Percentiles rank a stretch among this genome's conserved stretches.
Conservation (phyloP, 2,329 filamentous ascomycete genomes). For the Pseudogymnoascus sp. region DNA sequence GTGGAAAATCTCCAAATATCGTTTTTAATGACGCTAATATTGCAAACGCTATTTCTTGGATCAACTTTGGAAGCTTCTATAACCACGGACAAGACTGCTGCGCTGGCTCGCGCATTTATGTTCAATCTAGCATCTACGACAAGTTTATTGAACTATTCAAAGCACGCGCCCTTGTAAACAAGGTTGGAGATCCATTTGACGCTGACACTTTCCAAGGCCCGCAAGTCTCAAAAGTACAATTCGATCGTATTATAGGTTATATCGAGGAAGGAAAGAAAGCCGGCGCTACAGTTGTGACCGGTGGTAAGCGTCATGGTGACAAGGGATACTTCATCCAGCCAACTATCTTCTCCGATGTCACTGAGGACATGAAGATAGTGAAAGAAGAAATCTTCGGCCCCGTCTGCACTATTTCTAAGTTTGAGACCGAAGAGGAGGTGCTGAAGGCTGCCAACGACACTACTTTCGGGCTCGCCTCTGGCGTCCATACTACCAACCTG, state of each 20-base stretch:
- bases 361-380: conserved; percentile 66
- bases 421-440: conserved; percentile 61
- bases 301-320: conserved; percentile 58
- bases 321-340: conserved; percentile 68
- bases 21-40: conserved; percentile 56
- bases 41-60: conserved; percentile 56
- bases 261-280: conserved; percentile 59
- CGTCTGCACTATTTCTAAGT: conserved; percentile 64
- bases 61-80: conserved; percentile 43
- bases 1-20: conserved; percentile 57
- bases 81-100: conserved; percentile 42
- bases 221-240: conserved; percentile 63
- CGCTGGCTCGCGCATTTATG: conserved; percentile 61
- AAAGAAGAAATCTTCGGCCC: conserved; percentile 71
- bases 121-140: conserved; percentile 64
- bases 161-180: conserved; percentile 54
- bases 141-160: conserved; percentile 62
- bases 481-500: conserved; percentile 60
- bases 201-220: conserved; percentile 63
- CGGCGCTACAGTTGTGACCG: conserved; percentile 57
- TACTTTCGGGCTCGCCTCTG: conserved; percentile 61
- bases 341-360: conserved; percentile 66
- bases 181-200: conserved; percentile 61
- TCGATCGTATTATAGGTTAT: conserved; percentile 61
- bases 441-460: conserved; percentile 57